phyloP scores from a whole-genome alignment of 1,139 yeast genomes.

The Yamadazyma pseudoaaseri region DNA sequence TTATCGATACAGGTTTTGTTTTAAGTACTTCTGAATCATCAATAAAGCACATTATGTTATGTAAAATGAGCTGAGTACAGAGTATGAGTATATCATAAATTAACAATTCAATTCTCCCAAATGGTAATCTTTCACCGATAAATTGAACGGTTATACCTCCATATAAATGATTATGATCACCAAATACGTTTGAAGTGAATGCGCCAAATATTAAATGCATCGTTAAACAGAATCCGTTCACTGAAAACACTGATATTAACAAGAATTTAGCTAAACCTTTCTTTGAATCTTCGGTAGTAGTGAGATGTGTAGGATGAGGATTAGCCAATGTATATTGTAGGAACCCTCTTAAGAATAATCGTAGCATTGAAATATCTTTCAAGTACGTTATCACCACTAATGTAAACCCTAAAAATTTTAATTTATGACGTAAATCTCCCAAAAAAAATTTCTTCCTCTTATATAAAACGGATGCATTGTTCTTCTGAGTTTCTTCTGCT shows the following conservation, averaged over 20 bases:
- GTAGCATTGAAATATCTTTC: conserved; percentile 33
- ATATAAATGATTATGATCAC: conserved; percentile 22
- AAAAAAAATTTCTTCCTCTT: conserved; percentile 41
- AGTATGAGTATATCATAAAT: conserved; percentile 27
- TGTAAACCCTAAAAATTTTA: conserved; percentile 29
- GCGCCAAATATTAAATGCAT: conserved; percentile 32
- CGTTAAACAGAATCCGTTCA: conserved; percentile 25
- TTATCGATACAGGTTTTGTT: conserved; percentile 5
- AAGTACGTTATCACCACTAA: conserved; percentile 33
- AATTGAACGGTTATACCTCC: conserved; percentile 41
- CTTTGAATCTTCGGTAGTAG: conserved; percentile 26
- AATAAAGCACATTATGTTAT: conserved; percentile 30
- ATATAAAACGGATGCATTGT: conserved; percentile 36
- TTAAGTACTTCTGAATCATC: conserved; percentile 32
- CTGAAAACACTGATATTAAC: conserved; percentile 22
- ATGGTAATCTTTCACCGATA: conserved; percentile 40
- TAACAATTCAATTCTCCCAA: conserved; percentile 24
- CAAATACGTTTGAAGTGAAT: conserved; percentile 14
- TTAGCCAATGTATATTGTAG: conserved; percentile 30
- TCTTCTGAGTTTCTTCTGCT: conserved; percentile 33
- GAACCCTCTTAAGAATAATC: conserved; percentile 25
- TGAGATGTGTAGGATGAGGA: conserved; percentile 21
- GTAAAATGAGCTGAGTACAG: conserved; percentile 29
- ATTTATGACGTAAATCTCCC: conserved; percentile 29
- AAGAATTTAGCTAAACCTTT: conserved; percentile 28